Evolutionary conservation across 495 filamentous ascomycete species (phyloP).

Genomic region (Penicillium riverlandense): DNA sequence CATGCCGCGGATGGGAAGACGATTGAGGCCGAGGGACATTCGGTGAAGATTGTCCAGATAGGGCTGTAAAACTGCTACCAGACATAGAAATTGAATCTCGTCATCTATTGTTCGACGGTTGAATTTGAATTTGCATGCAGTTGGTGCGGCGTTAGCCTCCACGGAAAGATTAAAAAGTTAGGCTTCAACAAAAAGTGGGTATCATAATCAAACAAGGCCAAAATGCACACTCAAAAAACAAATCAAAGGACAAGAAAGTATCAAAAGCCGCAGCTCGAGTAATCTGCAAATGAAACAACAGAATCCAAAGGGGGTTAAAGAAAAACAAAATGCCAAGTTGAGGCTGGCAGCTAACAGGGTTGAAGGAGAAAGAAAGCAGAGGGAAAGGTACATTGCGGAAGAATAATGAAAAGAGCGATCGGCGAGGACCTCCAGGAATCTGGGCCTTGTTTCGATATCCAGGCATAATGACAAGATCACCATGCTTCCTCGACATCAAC

Average conservation of each 20-base stretch:
- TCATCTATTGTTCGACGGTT: too few relatives aligned
- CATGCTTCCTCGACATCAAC: constrained; percentile 48
- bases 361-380: constrained; percentile 1
- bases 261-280: neutral
- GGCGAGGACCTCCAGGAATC: too few relatives aligned
- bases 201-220: constrained; percentile 19
- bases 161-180: constrained; percentile 1
- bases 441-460: too few relatives aligned
- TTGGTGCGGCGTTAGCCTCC: too few relatives aligned
- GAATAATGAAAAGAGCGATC: too few relatives aligned
- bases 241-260: neutral
- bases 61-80: neutral
- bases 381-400: too few relatives aligned
- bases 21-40: constrained; percentile 6
- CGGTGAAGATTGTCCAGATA: constrained; percentile 14
- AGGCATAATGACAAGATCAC: constrained; percentile 20
- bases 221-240: constrained; percentile 1
- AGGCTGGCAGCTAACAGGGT: too few relatives aligned
- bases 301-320: neutral
- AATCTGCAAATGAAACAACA: neutral
- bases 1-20: constrained; percentile 6
- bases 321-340: neutral
- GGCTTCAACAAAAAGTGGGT: constrained; percentile 15
- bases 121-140: too few relatives aligned
- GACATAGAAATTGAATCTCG: too few relatives aligned